These are phyloP conservation scores for Sordariomycetes sp. DNA, from an alignment of 2,329 filamentous ascomycete genomes.

Conservation along the genomic window DNA sequence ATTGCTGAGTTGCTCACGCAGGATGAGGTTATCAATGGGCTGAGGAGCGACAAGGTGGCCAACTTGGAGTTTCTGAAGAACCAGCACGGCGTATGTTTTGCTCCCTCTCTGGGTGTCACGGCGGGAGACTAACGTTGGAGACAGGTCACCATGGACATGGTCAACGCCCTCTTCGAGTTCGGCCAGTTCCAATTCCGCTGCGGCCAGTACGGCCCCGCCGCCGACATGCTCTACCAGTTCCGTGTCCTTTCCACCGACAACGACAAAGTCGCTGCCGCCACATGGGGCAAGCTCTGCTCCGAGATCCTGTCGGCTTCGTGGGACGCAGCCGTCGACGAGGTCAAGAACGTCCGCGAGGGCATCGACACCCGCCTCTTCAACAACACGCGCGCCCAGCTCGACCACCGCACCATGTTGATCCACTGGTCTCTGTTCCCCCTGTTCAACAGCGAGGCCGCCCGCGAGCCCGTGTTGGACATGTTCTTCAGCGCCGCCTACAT, in stretches of 20 bases:
- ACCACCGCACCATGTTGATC: constrained; percentile 93
- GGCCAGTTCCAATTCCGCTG: constrained; percentile 98
- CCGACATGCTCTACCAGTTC: constrained; percentile 95
- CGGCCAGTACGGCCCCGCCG: constrained; percentile 82
- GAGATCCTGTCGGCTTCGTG: constrained; percentile 94
- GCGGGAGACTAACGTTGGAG: neutral
- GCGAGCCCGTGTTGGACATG: constrained; percentile 86
- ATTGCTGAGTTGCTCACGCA: constrained; percentile 80
- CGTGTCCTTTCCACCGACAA: constrained; percentile 96
- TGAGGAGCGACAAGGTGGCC: constrained; percentile 94
- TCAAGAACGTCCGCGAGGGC: constrained; percentile 79
- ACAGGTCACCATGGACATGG: constrained; percentile 84
- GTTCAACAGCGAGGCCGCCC: constrained; percentile 92
- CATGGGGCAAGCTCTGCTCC: constrained; percentile 94
- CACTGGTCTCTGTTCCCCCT: constrained; percentile 99
- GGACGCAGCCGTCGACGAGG: constrained; percentile 86
- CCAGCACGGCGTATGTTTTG: constrained; percentile 67
- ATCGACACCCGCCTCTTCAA: constrained; percentile 95
- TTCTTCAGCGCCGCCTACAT: constrained; percentile 97
- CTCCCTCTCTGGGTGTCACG: neutral
- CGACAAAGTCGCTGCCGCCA: constrained; percentile 91
- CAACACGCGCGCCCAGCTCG: constrained; percentile 90
- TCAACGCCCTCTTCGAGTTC: constrained; percentile 90
- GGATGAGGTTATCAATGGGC: constrained; percentile 81
- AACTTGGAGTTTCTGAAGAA: constrained; percentile 98